These are phyloP conservation scores for Aspergillus sp. DNA, from an alignment of 2,329 filamentous ascomycete species.

Conservation along the genomic window DNA sequence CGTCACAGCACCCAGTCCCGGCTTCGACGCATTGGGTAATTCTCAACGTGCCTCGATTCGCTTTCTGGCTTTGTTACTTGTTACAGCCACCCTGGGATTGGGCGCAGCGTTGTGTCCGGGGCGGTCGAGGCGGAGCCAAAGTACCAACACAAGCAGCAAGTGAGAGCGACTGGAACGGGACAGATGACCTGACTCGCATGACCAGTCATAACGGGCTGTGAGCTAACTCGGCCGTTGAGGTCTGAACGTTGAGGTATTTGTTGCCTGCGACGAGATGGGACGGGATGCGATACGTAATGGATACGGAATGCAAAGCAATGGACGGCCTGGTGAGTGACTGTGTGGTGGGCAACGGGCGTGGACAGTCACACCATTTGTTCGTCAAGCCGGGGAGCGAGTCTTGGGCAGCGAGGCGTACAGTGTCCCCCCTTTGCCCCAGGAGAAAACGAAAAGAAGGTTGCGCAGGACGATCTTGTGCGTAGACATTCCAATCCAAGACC, in stretches of 20 bases:
- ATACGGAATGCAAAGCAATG: too few relatives aligned
- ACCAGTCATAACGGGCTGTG: too few relatives aligned
- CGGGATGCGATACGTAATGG: too few relatives aligned
- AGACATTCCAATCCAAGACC: too few relatives aligned
- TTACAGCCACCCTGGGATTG: background rate
- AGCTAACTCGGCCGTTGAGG: background rate
- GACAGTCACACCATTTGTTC: too few relatives aligned
- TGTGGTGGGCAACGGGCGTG: too few relatives aligned
- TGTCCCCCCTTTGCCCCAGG: too few relatives aligned
- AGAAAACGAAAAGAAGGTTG: too few relatives aligned
- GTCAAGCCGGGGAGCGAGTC: too few relatives aligned
- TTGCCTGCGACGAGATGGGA: background rate
- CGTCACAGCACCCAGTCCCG: background rate
- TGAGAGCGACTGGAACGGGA: background rate
- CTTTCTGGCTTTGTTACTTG: background rate
- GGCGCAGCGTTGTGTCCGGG: background rate
- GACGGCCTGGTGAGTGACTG: too few relatives aligned
- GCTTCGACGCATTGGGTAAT: constrained; percentile 11
- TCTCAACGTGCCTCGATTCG: constrained; percentile 12
- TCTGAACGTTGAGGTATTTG: background rate
- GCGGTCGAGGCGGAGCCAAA: background rate
- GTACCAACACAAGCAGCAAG: background rate
- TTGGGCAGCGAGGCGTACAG: too few relatives aligned
- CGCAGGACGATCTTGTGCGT: too few relatives aligned
- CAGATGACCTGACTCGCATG: background rate